These are phyloP conservation scores for Exobasidium rhododendri DNA, from an alignment of 1,284 basidiomycete species.

Conservation along the genomic window DNA sequence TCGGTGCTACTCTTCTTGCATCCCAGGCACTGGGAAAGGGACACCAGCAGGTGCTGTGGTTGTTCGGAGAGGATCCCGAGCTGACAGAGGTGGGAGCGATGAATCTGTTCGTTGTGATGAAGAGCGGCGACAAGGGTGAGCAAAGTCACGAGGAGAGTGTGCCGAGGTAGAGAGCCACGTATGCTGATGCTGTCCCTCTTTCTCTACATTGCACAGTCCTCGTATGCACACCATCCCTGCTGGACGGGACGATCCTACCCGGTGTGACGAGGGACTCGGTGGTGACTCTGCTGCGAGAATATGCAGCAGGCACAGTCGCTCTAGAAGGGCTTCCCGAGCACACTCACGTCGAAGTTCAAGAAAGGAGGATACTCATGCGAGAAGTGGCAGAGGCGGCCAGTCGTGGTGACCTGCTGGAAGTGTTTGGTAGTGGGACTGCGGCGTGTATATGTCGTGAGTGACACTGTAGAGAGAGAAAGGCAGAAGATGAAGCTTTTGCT, in stretches of 20 bases:
- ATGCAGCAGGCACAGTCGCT: slow-evolving; percentile 68
- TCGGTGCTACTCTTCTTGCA: slow-evolving; percentile 24
- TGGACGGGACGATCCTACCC: slow-evolving; percentile 87
- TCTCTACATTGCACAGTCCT: too few species aligned
- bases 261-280: slow-evolving; percentile 86
- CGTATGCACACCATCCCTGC: slow-evolving; percentile 58
- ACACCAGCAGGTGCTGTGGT: background rate
- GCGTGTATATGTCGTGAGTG: slow-evolving; percentile 25
- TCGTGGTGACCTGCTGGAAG: slow-evolving; percentile 24
- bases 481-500: background rate
- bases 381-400: slow-evolving; percentile 27
- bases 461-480: background rate
- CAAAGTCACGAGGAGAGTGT: too few species aligned
- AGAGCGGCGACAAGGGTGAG: slow-evolving; percentile 11
- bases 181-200: too few species aligned
- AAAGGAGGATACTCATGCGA: slow-evolving; percentile 33
- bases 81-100: slow-evolving; percentile 28
- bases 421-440: slow-evolving; percentile 36
- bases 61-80: background rate
- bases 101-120: slow-evolving; percentile 39
- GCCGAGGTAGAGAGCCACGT: too few species aligned
- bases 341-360: slow-evolving; percentile 22
- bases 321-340: slow-evolving; percentile 31
- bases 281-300: slow-evolving; percentile 61
- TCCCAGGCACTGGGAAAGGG: slow-evolving; percentile 6